phyloP scores from a whole-genome alignment of 2,329 filamentous ascomycete genomes.

The Fusarium anguioides region DNA sequence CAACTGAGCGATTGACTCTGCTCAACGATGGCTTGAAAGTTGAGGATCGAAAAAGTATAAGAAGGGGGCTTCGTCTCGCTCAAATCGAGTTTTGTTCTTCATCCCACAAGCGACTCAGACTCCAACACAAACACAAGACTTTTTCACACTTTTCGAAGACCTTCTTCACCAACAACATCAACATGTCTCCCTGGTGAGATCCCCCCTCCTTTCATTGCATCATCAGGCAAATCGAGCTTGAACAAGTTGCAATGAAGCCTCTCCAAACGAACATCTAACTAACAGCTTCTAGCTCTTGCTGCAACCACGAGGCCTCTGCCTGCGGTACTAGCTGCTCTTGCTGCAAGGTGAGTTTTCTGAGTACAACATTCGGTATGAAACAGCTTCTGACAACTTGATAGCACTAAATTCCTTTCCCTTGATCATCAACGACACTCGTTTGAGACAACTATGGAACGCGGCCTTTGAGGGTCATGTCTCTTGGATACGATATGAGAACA shows the following conservation, averaged over 20 bases:
- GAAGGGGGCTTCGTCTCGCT: conserved; percentile 35
- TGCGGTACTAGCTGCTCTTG: conserved; percentile 42
- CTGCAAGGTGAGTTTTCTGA: conserved; percentile 37
- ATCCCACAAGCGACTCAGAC: conserved; percentile 41
- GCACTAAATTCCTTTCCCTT: conserved; percentile 43
- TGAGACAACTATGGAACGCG: conserved; percentile 3
- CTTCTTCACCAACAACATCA: conserved; percentile 43
- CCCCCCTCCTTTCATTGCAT: neutral
- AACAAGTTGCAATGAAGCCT: neutral
- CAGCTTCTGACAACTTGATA: conserved; percentile 24
- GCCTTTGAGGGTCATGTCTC: conserved; percentile 26
- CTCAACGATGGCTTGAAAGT: conserved; percentile 3
- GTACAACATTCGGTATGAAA: fast-evolving
- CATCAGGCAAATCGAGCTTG: neutral
- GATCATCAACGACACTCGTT: conserved; percentile 28
- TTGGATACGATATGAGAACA: conserved; percentile 14
- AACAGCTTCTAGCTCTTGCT: conserved; percentile 36
- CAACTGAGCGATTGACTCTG: conserved; percentile 29
- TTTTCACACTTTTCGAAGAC: conserved; percentile 40
- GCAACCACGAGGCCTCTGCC: conserved; percentile 37
- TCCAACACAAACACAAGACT: conserved; percentile 30
- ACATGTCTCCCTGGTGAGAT: conserved; percentile 47
- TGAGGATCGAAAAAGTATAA: conserved; percentile 39
- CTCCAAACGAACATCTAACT: neutral
- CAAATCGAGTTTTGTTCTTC: conserved; percentile 31